A percentile compares a stretch with the other conserved stretches of the same genome.
Conservation (phyloP, 495 filamentous ascomycete species). For the Bacidia gigantensis region DNA sequence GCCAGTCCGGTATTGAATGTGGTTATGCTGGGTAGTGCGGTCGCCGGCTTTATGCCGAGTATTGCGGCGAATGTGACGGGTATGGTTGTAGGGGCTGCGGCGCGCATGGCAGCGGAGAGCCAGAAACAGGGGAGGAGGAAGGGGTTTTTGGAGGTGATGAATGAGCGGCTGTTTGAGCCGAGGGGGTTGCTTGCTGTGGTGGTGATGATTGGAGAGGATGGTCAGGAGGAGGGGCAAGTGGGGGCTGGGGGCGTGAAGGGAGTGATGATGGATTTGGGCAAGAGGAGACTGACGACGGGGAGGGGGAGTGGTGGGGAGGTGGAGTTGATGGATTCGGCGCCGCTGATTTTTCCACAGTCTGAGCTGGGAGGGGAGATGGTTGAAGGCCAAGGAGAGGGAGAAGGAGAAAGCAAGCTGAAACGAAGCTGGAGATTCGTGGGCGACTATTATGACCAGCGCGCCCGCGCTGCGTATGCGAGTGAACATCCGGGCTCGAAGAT, state of each 20-base stretch:
- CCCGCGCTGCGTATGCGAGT: slow-evolving; percentile 30
- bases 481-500: no score
- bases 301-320: no score
- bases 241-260: no score
- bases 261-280: no score
- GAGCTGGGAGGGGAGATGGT: slow-evolving; percentile 26
- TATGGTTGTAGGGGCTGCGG: slow-evolving; percentile 13
- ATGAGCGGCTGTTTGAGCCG: slow-evolving; percentile 18
- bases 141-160: slow-evolving; percentile 18
- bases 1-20: slow-evolving; percentile 17
- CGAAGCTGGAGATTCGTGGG: slow-evolving; percentile 32
- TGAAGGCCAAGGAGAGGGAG: slow-evolving; percentile 17
- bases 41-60: slow-evolving; percentile 12
- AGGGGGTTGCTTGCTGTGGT: slow-evolving; percentile 20
- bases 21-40: slow-evolving; percentile 13
- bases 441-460: slow-evolving; percentile 39
- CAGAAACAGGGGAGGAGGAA: slow-evolving; percentile 16
- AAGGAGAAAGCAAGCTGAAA: slow-evolving; percentile 26
- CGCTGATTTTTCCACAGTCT: slow-evolving; percentile 40
- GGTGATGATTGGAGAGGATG: no score
- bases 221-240: no score
- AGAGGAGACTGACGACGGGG: no score
- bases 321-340: slow-evolving; percentile 38
- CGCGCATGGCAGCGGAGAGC: slow-evolving; percentile 12
- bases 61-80: slow-evolving; percentile 12